Evolutionary conservation across 768 basidiomycete species (phyloP).

Genomic region (Tulasnella sp.): DNA sequence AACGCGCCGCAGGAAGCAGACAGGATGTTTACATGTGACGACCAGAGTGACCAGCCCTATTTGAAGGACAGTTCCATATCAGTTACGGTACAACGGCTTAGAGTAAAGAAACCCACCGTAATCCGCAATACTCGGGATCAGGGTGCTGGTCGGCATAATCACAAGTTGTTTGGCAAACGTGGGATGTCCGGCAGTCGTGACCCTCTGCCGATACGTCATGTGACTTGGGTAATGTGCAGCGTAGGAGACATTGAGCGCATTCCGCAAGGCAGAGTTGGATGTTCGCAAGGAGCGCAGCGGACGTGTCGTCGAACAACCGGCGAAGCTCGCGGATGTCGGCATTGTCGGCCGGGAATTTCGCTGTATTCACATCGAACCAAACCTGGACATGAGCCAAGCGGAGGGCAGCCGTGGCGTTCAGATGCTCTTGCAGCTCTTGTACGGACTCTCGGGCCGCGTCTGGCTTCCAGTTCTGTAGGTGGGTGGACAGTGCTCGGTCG

Average conservation of each 20-base stretch:
- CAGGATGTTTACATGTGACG: not conserved
- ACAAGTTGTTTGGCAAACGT: not conserved
- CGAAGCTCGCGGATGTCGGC: not conserved
- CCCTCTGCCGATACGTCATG: not conserved
- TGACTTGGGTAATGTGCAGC: not conserved
- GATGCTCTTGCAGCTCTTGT: not conserved
- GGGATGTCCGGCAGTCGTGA: constrained; percentile 10
- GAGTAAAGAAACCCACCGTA: not conserved
- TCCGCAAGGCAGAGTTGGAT: constrained; percentile 1
- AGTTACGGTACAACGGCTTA: not conserved
- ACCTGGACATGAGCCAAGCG: not conserved
- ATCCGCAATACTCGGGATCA: not conserved
- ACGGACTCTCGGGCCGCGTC: not conserved
- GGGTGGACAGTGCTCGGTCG: not conserved
- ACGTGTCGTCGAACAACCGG: not conserved
- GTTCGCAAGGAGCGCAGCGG: not conserved
- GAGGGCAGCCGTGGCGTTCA: not conserved
- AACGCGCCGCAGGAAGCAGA: not conserved
- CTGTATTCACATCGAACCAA: constrained; percentile 5
- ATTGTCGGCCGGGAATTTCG: not conserved
- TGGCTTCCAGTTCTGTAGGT: not conserved
- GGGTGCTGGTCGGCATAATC: not conserved
- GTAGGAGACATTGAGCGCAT: constrained; percentile 1
- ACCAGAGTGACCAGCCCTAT: constrained; percentile 3
- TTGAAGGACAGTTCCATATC: too few species aligned